Conservation (phyloP, 2,329 filamentous ascomycete genomes). For the Calonectria naviculata region DNA sequence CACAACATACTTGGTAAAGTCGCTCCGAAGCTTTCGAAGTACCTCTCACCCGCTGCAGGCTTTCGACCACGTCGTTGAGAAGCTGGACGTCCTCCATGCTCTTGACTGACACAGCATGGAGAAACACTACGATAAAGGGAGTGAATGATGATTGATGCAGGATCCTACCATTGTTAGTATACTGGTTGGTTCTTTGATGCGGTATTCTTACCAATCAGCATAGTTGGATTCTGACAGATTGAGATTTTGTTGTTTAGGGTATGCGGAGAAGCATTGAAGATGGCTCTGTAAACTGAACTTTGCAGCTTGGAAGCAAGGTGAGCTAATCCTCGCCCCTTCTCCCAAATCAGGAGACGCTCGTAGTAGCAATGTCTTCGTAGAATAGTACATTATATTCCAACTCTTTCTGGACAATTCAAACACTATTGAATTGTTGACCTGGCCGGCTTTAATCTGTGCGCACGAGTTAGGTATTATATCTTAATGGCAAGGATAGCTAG, state of each 20-base stretch:
- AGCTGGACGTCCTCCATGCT: constrained; percentile 12
- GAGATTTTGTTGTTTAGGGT: constrained; percentile 6
- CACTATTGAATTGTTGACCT: constrained; percentile 13
- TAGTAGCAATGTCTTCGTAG: constrained; percentile 27
- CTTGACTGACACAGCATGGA: constrained; percentile 26
- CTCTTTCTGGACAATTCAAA: constrained; percentile 13
- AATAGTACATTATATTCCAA: constrained; percentile 37
- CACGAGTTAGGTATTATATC: too few relatives aligned
- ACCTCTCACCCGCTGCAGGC: constrained; percentile 19
- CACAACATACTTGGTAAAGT: constrained; percentile 31
- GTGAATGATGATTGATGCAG: constrained; percentile 35
- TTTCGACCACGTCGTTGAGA: constrained; percentile 28
- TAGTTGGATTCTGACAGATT: constrained; percentile 27
- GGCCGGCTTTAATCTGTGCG: constrained; percentile 16
- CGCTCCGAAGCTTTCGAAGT: constrained; percentile 25
- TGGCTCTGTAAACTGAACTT: constrained; percentile 25
- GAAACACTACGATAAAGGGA: constrained; percentile 33
- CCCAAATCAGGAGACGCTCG: constrained; percentile 25
- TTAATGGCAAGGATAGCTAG: not conserved
- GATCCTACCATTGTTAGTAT: constrained; percentile 23
- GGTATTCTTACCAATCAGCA: constrained; percentile 29
- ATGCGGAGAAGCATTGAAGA: constrained; percentile 28
- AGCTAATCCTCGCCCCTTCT: constrained; percentile 20
- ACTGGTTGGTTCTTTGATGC: too few relatives aligned
- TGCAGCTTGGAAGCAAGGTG: constrained; percentile 30